Evolutionary conservation across 768 basidiomycete species (phyloP).

Genomic region (Amylocystis lapponica): DNA sequence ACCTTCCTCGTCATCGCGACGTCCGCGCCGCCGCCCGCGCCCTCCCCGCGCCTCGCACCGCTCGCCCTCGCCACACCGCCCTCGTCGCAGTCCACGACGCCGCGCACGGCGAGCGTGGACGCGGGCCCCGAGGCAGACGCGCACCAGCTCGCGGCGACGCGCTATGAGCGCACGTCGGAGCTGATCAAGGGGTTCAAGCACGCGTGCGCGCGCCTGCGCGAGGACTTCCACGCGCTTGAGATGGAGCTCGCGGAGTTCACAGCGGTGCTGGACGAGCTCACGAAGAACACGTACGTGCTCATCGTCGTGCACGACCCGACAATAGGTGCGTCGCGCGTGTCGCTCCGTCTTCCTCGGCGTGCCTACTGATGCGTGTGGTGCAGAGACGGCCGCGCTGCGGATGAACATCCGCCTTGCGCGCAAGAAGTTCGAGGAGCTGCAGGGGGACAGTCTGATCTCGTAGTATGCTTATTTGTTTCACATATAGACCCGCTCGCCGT

Average conservation of each 20-base stretch:
- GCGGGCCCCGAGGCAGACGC: conserved; percentile 24
- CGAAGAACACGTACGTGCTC: conserved; percentile 88
- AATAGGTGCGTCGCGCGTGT: conserved; percentile 69
- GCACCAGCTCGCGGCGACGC: conserved; percentile 55
- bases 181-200: conserved; percentile 95
- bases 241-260: conserved; percentile 84
- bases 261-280: conserved; percentile 88
- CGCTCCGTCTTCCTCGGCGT: neutral
- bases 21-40: conserved; percentile 48
- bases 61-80: conserved; percentile 17
- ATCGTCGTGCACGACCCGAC: conserved; percentile 85
- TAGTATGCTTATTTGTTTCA: neutral
- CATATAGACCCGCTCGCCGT: too few species aligned
- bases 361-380: conserved; percentile 5
- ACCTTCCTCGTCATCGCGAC: conserved; percentile 98
- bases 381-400: conserved; percentile 85
- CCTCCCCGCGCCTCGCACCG: conserved; percentile 22
- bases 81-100: conserved; percentile 18
- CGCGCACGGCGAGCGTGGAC: conserved; percentile 3
- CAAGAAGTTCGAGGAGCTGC: conserved; percentile 84
- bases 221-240: conserved; percentile 83
- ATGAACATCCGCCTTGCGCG: conserved; percentile 86
- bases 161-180: conserved; percentile 86
- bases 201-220: conserved; percentile 77
- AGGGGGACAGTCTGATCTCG: conserved; percentile 54